Conservation (phyloP, 805 yeast genomes). For the Zygosaccharomyces gambellarensis region DNA sequence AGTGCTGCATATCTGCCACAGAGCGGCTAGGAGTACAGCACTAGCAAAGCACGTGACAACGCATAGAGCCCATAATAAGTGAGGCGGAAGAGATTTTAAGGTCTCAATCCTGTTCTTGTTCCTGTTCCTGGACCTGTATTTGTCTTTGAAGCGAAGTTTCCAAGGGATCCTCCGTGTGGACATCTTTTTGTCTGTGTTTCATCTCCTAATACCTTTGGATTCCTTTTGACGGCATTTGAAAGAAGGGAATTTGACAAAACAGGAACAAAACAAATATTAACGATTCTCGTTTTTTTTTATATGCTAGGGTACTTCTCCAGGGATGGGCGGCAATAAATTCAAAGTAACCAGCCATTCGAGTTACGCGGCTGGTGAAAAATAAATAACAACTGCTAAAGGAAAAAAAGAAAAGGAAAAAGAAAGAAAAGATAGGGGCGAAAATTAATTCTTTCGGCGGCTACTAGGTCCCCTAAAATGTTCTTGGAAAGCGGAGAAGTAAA, state of each 20-base stretch:
- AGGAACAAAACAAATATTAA: too few relatives aligned
- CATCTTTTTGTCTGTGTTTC: background rate
- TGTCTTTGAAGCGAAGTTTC: background rate
- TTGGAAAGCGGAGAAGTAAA: too few relatives aligned
- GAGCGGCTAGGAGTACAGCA: background rate
- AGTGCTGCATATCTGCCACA: slow-evolving; percentile 1
- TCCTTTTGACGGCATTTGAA: too few relatives aligned
- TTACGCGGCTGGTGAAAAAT: background rate
- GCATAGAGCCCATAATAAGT: slow-evolving; percentile 1
- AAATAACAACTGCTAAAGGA: background rate
- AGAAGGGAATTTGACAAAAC: too few relatives aligned
- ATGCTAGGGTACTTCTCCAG: background rate
- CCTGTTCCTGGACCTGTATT: background rate
- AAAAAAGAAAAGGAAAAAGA: background rate
- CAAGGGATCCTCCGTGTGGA: background rate
- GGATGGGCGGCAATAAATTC: slow-evolving; percentile 5
- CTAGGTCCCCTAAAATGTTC: background rate
- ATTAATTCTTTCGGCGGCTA: background rate
- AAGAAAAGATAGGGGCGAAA: background rate
- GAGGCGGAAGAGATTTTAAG: background rate
- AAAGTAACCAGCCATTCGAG: slow-evolving; percentile 2
- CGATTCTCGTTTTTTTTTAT: too few relatives aligned
- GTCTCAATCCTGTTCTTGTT: background rate
- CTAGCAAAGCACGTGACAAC: background rate
- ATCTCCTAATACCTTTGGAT: too few relatives aligned